Percentiles rank a stretch among this genome's conserved stretches.
These are phyloP conservation scores for Vigna mungo DNA, from an alignment of 306 rosid species.

Conservation along the genomic window DNA sequence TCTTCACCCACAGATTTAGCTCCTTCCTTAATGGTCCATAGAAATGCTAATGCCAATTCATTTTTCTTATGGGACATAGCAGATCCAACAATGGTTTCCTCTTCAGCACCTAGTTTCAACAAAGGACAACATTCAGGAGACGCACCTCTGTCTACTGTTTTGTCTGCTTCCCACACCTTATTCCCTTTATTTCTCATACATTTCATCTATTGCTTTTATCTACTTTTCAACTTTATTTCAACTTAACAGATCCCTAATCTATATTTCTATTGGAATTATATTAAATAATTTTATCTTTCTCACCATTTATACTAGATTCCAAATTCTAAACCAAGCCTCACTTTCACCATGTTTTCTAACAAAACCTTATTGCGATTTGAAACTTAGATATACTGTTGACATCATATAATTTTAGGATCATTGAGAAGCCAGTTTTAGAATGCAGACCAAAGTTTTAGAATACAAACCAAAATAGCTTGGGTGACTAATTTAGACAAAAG, in stretches of 20 bases:
- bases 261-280: too few species aligned
- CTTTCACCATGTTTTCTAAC: background rate
- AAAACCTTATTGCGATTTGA: background rate
- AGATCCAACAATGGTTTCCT: conserved; percentile 39
- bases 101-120: conserved; percentile 53
- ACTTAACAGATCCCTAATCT: too few species aligned
- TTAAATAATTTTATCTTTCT: too few species aligned
- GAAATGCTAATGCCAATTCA: conserved; percentile 32
- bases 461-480: background rate
- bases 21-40: conserved; percentile 39
- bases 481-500: background rate
- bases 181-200: background rate
- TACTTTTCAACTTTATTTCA: too few species aligned
- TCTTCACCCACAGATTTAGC: conserved; percentile 49
- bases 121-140: conserved; percentile 21
- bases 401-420: background rate
- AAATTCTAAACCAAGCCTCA: too few species aligned
- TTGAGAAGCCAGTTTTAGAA: background rate
- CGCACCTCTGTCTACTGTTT: background rate
- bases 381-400: too few species aligned
- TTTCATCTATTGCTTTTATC: background rate
- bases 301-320: too few species aligned
- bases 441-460: too few species aligned
- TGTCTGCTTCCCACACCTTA: background rate
- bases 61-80: background rate